phyloP scores from a whole-genome alignment of 257 asterid species.

The Solanum bulbocastanum region DNA sequence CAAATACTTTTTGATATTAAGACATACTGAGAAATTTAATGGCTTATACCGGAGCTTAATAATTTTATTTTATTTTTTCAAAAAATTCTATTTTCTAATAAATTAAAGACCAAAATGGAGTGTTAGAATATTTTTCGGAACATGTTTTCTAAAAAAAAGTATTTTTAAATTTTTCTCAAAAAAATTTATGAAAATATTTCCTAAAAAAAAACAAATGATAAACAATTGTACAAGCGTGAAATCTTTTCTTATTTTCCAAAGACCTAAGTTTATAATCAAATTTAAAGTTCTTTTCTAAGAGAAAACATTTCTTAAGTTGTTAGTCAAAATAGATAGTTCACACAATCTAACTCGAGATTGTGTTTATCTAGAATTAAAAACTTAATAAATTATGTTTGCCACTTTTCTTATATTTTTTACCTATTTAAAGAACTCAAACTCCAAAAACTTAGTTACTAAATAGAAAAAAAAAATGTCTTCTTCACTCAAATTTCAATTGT shows the following conservation, averaged over 20 bases:
- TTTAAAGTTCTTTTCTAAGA: not conserved
- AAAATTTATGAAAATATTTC: too few species aligned
- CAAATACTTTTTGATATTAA: not conserved
- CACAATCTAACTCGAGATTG: not conserved
- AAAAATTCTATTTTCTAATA: not conserved
- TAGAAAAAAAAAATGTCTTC: not conserved
- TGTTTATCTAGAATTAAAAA: not conserved
- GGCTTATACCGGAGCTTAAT: not conserved
- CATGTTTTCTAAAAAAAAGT: not conserved
- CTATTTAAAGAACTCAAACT: not conserved
- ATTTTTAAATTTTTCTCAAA: too few species aligned
- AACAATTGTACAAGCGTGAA: too few species aligned
- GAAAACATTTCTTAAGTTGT: not conserved
- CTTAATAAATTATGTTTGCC: too few species aligned
- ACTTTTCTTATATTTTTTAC: not conserved
- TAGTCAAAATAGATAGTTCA: too few species aligned
- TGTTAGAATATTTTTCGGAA: rapidly evolving
- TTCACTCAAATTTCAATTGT: not conserved
- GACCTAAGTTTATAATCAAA: not conserved
- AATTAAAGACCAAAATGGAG: not conserved
- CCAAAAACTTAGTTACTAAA: not conserved
- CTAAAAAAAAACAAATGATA: too few species aligned
- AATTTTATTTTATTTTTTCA: not conserved
- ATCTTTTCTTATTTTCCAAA: not conserved
- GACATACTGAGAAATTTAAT: not conserved